phyloP scores from a whole-genome alignment of 2,329 filamentous ascomycete genomes.

The Microdochium trichocladiopsis region DNA sequence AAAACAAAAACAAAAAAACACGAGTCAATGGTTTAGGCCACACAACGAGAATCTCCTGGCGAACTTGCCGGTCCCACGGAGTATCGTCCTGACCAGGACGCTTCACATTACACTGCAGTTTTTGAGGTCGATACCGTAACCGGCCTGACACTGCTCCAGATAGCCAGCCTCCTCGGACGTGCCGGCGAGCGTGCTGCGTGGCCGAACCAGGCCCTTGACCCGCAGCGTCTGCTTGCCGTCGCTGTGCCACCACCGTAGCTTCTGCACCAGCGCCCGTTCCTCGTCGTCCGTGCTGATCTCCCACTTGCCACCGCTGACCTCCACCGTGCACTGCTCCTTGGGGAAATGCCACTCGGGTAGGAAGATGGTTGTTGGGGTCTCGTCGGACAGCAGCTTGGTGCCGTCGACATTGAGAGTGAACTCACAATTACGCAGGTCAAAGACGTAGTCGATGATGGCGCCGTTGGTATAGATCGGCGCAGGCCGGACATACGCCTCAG shows the following conservation, averaged over 20 bases:
- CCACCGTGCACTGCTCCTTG: conserved; percentile 60
- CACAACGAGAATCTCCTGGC: no score
- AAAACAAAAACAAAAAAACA: no score
- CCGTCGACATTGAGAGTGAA: conserved; percentile 69
- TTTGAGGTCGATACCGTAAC: conserved; percentile 34
- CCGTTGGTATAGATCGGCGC: conserved; percentile 72
- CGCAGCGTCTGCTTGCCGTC: conserved; percentile 76
- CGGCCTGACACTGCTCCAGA: conserved; percentile 58
- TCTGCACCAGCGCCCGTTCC: conserved; percentile 63
- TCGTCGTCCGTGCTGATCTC: conserved; percentile 69
- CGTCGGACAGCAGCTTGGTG: conserved; percentile 47
- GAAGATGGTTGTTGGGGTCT: conserved; percentile 72
- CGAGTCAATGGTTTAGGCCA: no score
- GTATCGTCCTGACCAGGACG: neutral
- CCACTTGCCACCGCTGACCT: conserved; percentile 84
- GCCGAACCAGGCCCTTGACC: conserved; percentile 66
- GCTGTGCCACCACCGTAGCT: conserved; percentile 86
- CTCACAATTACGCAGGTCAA: conserved; percentile 72
- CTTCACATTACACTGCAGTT: conserved; percentile 47
- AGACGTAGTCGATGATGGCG: conserved; percentile 62
- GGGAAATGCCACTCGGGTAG: conserved; percentile 93
- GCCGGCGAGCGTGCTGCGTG: conserved; percentile 46
- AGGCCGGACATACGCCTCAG: conserved; percentile 87
- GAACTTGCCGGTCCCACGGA: neutral
- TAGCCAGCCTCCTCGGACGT: conserved; percentile 71